Percentiles rank a stretch among this genome's conserved stretches.
These are phyloP conservation scores for Skeletonema grethae DNA, from an alignment of 108 stramenopile genomes.

Conservation along the genomic window DNA sequence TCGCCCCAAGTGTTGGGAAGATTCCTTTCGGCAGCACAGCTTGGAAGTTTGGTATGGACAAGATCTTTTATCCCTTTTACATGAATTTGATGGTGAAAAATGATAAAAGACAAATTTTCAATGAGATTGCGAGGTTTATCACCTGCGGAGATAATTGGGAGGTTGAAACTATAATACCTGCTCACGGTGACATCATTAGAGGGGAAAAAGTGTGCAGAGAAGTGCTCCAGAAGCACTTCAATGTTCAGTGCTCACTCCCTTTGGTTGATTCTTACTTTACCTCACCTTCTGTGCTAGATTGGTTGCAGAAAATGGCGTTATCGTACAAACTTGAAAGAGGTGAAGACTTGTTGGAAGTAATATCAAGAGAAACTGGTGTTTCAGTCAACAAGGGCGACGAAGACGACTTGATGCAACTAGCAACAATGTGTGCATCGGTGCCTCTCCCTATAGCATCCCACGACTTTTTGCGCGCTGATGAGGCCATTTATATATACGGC, in stretches of 20 bases:
- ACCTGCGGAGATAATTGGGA: constrained; percentile 65
- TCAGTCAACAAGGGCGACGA: background rate
- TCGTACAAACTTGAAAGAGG: constrained; percentile 46
- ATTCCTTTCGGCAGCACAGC: constrained; percentile 65
- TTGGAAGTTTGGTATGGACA: constrained; percentile 85
- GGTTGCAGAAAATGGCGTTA: constrained; percentile 43
- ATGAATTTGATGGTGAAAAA: constrained; percentile 80
- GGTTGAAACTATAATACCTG: constrained; percentile 74
- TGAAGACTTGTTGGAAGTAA: constrained; percentile 32
- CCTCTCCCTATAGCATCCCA: constrained; percentile 46
- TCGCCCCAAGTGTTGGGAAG: constrained; percentile 67
- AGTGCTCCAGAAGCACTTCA: constrained; percentile 63
- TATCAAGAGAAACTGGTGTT: constrained; percentile 24
- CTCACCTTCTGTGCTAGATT: constrained; percentile 22
- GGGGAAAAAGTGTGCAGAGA: constrained; percentile 57
- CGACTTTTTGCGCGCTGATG: constrained; percentile 38
- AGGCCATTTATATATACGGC: constrained; percentile 46
- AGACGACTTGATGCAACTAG: constrained; percentile 18
- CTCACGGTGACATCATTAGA: constrained; percentile 85
- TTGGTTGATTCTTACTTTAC: constrained; percentile 25
- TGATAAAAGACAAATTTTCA: constrained; percentile 43
- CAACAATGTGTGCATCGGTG: constrained; percentile 20
- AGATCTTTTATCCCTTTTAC: constrained; percentile 78
- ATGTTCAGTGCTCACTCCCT: constrained; percentile 17
- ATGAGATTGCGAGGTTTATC: constrained; percentile 38